These are phyloP conservation scores for Westerdykella aurantiaca DNA, from an alignment of 2,329 filamentous ascomycete species.

Conservation along the genomic window DNA sequence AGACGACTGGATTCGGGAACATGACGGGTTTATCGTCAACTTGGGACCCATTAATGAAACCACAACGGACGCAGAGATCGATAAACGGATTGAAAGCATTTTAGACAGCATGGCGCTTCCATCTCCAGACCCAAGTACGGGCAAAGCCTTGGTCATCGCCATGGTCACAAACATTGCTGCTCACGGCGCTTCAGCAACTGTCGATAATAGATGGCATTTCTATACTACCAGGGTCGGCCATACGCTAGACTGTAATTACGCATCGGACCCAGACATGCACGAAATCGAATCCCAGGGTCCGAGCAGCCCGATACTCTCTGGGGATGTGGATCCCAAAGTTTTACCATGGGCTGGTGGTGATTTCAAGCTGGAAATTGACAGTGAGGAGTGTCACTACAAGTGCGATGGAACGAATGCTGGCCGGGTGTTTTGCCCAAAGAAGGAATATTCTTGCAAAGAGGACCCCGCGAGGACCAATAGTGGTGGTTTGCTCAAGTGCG, in stretches of 20 bases:
- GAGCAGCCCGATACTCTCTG: too few species aligned
- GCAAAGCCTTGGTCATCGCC: background rate
- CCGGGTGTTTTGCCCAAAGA: background rate
- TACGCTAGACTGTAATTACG: background rate
- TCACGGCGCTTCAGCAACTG: background rate
- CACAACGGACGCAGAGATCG: conserved; percentile 1
- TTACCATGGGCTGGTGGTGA: background rate
- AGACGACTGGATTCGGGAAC: background rate
- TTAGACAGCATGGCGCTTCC: background rate
- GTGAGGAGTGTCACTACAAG: background rate
- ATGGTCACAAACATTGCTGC: background rate
- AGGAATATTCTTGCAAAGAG: background rate
- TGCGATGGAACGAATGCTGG: background rate
- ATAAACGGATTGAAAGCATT: background rate
- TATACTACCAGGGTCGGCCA: background rate
- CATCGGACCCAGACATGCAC: background rate
- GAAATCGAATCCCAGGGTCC: background rate
- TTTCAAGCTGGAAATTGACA: background rate
- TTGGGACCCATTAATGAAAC: conserved; percentile 1
- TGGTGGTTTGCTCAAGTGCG: background rate
- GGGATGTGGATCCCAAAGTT: background rate
- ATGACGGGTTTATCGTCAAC: conserved; percentile 1
- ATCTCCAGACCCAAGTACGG: background rate
- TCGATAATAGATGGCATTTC: background rate
- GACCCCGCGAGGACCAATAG: background rate